A percentile compares a stretch with the other conserved stretches of the same genome.
phyloP scores from a whole-genome alignment of 1,139 yeast genomes.

The Geotrichum histeridarum region DNA sequence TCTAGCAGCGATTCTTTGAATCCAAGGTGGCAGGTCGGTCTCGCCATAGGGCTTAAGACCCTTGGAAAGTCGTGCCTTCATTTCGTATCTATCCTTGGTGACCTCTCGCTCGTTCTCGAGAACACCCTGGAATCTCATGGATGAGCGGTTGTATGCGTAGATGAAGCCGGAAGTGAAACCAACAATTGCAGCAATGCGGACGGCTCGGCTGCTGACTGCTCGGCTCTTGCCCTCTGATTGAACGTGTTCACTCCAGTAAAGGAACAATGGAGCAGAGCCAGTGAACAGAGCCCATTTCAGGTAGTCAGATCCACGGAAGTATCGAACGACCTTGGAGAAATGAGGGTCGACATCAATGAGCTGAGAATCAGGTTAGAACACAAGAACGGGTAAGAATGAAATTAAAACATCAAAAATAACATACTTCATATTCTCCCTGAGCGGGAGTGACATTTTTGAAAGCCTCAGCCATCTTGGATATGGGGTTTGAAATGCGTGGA shows the following conservation, averaged over 20 bases:
- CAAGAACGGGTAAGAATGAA: neutral
- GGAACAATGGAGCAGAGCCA: constrained; percentile 59
- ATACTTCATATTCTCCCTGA: constrained; percentile 19
- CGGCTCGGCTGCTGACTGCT: constrained; percentile 52
- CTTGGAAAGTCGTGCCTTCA: constrained; percentile 59
- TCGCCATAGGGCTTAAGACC: constrained; percentile 61
- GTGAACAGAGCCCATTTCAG: constrained; percentile 59
- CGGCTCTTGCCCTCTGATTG: constrained; percentile 51
- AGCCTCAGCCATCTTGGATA: constrained; percentile 16
- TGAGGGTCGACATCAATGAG: constrained; percentile 77
- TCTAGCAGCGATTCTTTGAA: constrained; percentile 72
- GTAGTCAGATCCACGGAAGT: constrained; percentile 66
- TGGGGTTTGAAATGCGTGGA: neutral
- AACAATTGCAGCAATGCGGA: constrained; percentile 53
- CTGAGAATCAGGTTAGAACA: constrained; percentile 21
- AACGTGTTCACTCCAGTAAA: constrained; percentile 54
- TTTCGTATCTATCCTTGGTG: constrained; percentile 65
- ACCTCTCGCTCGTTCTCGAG: constrained; percentile 71
- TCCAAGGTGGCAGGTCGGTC: constrained; percentile 59
- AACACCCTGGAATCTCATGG: constrained; percentile 75
- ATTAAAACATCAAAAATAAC: neutral
- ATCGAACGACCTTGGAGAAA: constrained; percentile 64
- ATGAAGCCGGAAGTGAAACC: constrained; percentile 72
- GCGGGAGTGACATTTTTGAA: constrained; percentile 19
- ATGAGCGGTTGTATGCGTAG: constrained; percentile 57